A percentile compares a stretch with the other conserved stretches of the same genome.
phyloP scores from a whole-genome alignment of 768 basidiomycete species.

The Cystofilobasidium capitatum region DNA sequence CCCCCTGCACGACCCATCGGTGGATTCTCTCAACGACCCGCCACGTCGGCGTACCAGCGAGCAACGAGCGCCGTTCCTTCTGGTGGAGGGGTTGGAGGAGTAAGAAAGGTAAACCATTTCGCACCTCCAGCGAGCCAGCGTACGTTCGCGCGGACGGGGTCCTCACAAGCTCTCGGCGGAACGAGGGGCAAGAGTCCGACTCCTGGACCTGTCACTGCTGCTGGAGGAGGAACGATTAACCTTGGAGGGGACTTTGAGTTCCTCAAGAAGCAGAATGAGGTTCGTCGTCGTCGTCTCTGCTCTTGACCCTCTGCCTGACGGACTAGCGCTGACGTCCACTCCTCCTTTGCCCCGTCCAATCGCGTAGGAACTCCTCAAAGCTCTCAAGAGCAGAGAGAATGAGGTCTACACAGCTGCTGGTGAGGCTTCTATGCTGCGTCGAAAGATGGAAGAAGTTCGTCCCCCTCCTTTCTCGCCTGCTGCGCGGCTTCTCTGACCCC shows the following conservation, averaged over 20 bases:
- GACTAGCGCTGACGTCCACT: too few species aligned
- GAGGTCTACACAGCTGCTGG: neutral
- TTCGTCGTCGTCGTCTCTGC: neutral
- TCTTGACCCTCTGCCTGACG: too few species aligned
- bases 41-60: too few species aligned
- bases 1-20: neutral
- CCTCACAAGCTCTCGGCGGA: too few species aligned
- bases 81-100: too few species aligned
- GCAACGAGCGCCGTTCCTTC: too few species aligned
- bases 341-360: neutral
- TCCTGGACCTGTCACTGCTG: too few species aligned
- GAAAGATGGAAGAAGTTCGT: neutral
- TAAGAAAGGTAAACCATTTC: too few species aligned
- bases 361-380: neutral
- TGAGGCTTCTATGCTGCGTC: neutral
- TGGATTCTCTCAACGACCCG: neutral
- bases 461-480: neutral
- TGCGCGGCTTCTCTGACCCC: neutral
- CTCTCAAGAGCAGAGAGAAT: neutral
- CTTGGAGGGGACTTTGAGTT: neutral
- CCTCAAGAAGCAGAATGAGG: neutral
- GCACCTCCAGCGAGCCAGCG: too few species aligned
- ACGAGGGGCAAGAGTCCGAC: too few species aligned
- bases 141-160: too few species aligned
- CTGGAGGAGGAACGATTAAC: too few species aligned